Evolutionary conservation across 768 basidiomycete genomes (phyloP).

Genomic region (Trametes cubensis): DNA sequence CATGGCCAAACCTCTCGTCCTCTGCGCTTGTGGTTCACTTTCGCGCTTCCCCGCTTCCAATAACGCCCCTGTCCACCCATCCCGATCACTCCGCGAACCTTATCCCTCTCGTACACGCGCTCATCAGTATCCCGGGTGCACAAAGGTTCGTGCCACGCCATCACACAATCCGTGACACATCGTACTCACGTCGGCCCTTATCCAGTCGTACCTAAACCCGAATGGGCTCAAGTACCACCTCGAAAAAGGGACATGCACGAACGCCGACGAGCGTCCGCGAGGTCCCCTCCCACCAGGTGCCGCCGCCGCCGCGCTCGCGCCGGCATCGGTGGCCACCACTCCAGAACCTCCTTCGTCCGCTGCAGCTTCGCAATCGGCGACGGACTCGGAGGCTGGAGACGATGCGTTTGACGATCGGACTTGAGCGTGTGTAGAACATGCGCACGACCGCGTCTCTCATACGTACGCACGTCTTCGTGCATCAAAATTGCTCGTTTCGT

Average conservation of each 20-base stretch:
- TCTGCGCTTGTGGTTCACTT: background rate
- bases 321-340: background rate
- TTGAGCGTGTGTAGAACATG: background rate
- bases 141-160: slow-evolving; percentile 47
- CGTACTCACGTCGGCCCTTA: slow-evolving; percentile 11
- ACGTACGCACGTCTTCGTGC: background rate
- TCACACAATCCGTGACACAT: background rate
- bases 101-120: background rate
- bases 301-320: slow-evolving; percentile 7
- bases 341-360: slow-evolving; percentile 2
- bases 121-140: slow-evolving; percentile 46
- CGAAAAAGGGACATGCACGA: slow-evolving; percentile 65
- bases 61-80: background rate
- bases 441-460: background rate
- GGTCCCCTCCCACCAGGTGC: slow-evolving; percentile 13
- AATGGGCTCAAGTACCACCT: slow-evolving; percentile 71
- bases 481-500: too few species aligned
- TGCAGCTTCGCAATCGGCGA: background rate
- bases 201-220: slow-evolving; percentile 61
- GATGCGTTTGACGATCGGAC: slow-evolving; percentile 4
- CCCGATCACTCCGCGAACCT: slow-evolving; percentile 13
- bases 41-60: slow-evolving; percentile 1
- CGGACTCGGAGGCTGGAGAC: background rate
- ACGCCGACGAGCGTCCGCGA: slow-evolving; percentile 24
- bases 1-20: background rate